Base-by-base conservation (phyloP, 305 asterid genomes). In the Euphrasia arctica region DNA sequence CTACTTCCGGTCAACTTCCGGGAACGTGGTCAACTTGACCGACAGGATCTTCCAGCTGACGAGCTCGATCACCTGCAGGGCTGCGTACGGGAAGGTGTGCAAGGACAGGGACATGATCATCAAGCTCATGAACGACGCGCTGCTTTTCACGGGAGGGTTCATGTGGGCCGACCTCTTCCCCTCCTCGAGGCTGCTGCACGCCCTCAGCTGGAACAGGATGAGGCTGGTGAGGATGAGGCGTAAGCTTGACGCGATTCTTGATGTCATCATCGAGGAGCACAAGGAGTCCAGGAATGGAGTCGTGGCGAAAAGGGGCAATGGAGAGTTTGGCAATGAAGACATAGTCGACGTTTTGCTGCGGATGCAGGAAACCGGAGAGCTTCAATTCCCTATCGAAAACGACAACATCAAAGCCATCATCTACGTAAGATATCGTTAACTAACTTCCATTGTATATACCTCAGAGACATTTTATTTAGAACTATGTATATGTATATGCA, bases 351-450 rank as follows among this genome's bases (percentile, higher is more conserved):
- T 69, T 69, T n/a, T 69, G 8, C 54, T 69, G 3, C n/a, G 73
- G 34, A 15, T 61, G 2, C 52, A 69, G 47, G 63, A 42, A 10
- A 61, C 12, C 6, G 13, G 32, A 28, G 73, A 69, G 61, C 61
- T 61, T n/a, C 48, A 54, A 10, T 55, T 69, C 52, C 66, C 67
- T 0, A 69, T 69, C 49, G 45, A 8, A 4, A 61, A 45, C 12
- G 73, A 69, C 57, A 60, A 69, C 49, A 69, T 69, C 62, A 69
- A 69, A 69, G 73, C 73, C 34, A 29, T 41, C 27, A 41, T 69
- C 4, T 48, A 51, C 14, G 73, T 69, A 61, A 60, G 39, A 9
- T 45, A 45, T 9, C 13, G 5, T 31, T 4, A 31, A 1, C 5
- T 43, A 9, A 9, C 10, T 43, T 5, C n/a, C 49, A 3, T 43